phyloP scores from a whole-genome alignment of 2,329 filamentous ascomycete species.

The Penicillium paneum region DNA sequence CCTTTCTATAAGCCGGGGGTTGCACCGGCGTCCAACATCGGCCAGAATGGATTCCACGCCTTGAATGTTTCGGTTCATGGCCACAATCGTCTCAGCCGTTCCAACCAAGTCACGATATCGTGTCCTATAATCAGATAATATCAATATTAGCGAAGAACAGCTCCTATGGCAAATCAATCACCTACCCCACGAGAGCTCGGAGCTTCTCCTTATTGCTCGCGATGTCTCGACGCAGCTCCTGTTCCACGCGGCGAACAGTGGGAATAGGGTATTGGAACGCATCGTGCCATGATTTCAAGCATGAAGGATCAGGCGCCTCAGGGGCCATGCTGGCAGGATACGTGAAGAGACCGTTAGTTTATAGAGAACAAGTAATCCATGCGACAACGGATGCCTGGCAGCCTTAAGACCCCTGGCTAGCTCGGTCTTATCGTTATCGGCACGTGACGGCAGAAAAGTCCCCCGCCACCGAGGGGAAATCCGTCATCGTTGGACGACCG shows the following conservation, averaged over 20 bases:
- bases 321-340: constrained; percentile 46
- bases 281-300: constrained; percentile 62
- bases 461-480: constrained; percentile 15
- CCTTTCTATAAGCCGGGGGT: constrained; percentile 64
- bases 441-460: constrained; percentile 22
- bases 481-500: neutral
- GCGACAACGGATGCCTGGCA: constrained; percentile 6
- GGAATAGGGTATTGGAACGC: constrained; percentile 65
- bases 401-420: constrained; percentile 9
- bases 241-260: constrained; percentile 60
- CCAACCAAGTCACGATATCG: constrained; percentile 85
- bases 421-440: constrained; percentile 22
- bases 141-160: neutral
- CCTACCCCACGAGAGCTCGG: constrained; percentile 63
- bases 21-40: constrained; percentile 72
- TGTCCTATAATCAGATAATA: constrained; percentile 42
- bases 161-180: constrained; percentile 7
- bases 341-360: constrained; percentile 6
- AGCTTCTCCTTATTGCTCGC: constrained; percentile 64
- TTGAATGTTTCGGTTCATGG: constrained; percentile 78
- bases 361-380: constrained; percentile 11
- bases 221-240: constrained; percentile 61
- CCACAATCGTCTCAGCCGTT: constrained; percentile 89
- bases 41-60: constrained; percentile 68
- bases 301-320: constrained; percentile 55